Percentiles rank a stretch among this genome's conserved stretches.
phyloP scores from a whole-genome alignment of 495 filamentous ascomycete species.

The Daldinia vernicosa region DNA sequence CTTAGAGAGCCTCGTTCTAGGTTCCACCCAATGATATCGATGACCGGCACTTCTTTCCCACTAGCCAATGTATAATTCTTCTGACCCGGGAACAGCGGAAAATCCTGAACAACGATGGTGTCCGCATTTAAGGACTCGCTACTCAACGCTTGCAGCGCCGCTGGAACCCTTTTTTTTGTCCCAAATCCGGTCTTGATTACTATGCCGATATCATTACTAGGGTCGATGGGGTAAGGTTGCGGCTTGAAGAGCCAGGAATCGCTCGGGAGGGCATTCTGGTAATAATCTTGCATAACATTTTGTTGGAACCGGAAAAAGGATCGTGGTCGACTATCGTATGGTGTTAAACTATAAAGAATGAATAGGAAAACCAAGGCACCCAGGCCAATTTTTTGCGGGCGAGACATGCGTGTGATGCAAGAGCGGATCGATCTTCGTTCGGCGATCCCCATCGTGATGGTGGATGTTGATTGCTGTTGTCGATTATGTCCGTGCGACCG shows the following conservation, averaged over 20 bases:
- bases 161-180: conserved; percentile 48
- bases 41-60: conserved; percentile 44
- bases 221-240: conserved; percentile 47
- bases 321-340: conserved; percentile 38
- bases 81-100: conserved; percentile 40
- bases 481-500: conserved; percentile 15
- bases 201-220: conserved; percentile 49
- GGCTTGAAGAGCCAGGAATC: conserved; percentile 43
- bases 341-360: conserved; percentile 38
- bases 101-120: conserved; percentile 55
- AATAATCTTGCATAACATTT: conserved; percentile 39
- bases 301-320: conserved; percentile 47
- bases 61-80: conserved; percentile 33
- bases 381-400: conserved; percentile 42
- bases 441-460: conserved; percentile 41
- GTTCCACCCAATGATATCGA: conserved; percentile 50
- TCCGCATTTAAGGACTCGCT: conserved; percentile 43
- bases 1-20: conserved; percentile 39
- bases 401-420: conserved; percentile 40
- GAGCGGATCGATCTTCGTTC: conserved; percentile 43
- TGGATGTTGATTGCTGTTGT: conserved; percentile 1
- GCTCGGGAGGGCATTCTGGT: conserved; percentile 44
- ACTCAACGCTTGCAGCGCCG: conserved; percentile 51
- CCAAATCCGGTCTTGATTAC: conserved; percentile 60
- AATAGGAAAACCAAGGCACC: conserved; percentile 36